Evolutionary conservation across 2,329 filamentous ascomycete genomes (phyloP).

Genomic region (Cyphellophora europaea): DNA sequence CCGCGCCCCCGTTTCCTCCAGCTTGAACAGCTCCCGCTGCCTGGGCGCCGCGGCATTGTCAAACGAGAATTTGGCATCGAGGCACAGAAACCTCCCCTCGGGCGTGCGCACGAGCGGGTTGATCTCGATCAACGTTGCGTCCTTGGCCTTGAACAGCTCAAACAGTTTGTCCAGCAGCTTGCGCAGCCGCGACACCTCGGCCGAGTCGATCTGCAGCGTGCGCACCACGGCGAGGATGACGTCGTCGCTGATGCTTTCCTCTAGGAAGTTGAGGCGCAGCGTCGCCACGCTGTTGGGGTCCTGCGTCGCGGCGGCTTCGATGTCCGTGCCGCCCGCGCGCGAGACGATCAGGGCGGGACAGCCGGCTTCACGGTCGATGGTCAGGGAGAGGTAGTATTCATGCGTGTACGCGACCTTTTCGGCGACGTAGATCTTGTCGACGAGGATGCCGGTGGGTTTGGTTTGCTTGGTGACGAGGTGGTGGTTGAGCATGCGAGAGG

Average conservation of each 20-base stretch:
- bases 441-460: slow-evolving; percentile 17
- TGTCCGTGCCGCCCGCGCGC: slow-evolving; percentile 23
- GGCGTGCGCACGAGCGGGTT: slow-evolving; percentile 25
- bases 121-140: slow-evolving; percentile 39
- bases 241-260: slow-evolving; percentile 19
- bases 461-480: slow-evolving; percentile 23
- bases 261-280: slow-evolving; percentile 16
- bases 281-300: background rate
- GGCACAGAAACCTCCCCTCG: slow-evolving; percentile 23
- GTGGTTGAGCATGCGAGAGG: slow-evolving; percentile 22
- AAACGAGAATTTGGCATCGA: slow-evolving; percentile 35
- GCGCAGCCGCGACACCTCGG: slow-evolving; percentile 19
- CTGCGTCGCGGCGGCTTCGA: slow-evolving; percentile 19
- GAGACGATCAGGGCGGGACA: slow-evolving; percentile 31
- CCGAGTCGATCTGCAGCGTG: slow-evolving; percentile 19
- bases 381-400: slow-evolving; percentile 34
- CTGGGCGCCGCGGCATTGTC: slow-evolving; percentile 40
- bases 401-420: slow-evolving; percentile 23
- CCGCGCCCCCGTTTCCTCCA: slow-evolving; percentile 27
- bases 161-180: slow-evolving; percentile 24
- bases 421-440: slow-evolving; percentile 29
- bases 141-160: slow-evolving; percentile 32
- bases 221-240: slow-evolving; percentile 18
- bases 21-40: slow-evolving; percentile 30
- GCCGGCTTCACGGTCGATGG: slow-evolving; percentile 33